These are phyloP conservation scores for Pueraria montana DNA, from an alignment of 306 rosid genomes.

Conservation along the genomic window DNA sequence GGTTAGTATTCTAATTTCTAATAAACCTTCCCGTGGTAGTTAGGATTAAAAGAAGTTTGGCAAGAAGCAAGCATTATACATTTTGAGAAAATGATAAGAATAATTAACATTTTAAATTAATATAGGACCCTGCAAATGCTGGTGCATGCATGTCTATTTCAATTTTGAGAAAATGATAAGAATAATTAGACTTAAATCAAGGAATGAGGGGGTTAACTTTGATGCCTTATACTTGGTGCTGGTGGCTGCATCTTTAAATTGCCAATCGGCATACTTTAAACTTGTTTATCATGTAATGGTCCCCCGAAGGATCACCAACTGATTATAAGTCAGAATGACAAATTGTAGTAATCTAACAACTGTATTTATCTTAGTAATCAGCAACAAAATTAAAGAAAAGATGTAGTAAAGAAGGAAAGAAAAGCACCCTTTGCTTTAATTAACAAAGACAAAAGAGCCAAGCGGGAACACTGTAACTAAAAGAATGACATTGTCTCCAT, in stretches of 20 bases:
- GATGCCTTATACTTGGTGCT: background rate
- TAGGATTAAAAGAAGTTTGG: slow-evolving; percentile 2
- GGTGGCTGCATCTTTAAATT: background rate
- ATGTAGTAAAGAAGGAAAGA: slow-evolving; percentile 1
- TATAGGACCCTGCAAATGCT: background rate
- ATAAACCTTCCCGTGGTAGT: background rate
- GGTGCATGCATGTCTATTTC: background rate
- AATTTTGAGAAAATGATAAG: slow-evolving; percentile 18
- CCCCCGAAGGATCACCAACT: background rate
- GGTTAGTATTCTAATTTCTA: slow-evolving; percentile 3
- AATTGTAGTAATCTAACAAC: background rate
- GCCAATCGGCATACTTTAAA: background rate
- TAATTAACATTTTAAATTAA: background rate
- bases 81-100: no score
- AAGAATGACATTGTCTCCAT: slow-evolving; percentile 20
- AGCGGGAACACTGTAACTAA: slow-evolving; percentile 22
- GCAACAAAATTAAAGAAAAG: slow-evolving; percentile 23
- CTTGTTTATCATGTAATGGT: background rate
- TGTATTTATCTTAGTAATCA: background rate
- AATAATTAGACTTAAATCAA: slow-evolving; percentile 1
- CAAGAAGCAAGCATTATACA: background rate
- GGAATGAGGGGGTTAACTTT: background rate
- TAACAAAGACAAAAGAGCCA: slow-evolving; percentile 21
- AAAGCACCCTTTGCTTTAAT: slow-evolving; percentile 29
- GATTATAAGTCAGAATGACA: background rate